phyloP scores from a whole-genome alignment of 2,329 filamentous ascomycete species.

The Ophiostoma perfectum region DNA sequence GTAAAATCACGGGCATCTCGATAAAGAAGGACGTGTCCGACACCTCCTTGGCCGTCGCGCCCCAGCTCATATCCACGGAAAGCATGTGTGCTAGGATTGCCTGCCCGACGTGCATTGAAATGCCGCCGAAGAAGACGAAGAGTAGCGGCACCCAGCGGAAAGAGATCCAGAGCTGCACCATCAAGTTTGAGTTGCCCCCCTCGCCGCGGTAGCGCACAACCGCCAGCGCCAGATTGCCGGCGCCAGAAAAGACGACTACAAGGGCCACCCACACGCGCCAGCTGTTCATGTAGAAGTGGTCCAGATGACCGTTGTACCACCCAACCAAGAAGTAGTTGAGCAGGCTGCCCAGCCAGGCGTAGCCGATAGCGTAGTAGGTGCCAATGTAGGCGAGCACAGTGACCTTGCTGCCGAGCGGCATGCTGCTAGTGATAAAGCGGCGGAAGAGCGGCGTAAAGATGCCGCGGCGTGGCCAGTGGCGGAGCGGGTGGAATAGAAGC shows the following conservation, averaged over 20 bases:
- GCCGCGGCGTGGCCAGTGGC: slow-evolving; percentile 65
- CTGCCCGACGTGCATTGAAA: slow-evolving; percentile 74
- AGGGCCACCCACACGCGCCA: slow-evolving; percentile 79
- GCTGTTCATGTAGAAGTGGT: slow-evolving; percentile 74
- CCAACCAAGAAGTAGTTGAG: slow-evolving; percentile 71
- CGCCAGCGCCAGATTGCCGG: slow-evolving; percentile 67
- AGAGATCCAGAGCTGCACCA: slow-evolving; percentile 54
- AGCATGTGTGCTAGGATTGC: slow-evolving; percentile 79
- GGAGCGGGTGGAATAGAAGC: slow-evolving; percentile 71
- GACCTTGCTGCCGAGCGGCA: slow-evolving; percentile 69
- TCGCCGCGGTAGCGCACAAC: slow-evolving; percentile 67
- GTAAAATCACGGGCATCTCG: slow-evolving; percentile 71
- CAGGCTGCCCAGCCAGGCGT: slow-evolving; percentile 67
- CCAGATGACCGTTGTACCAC: slow-evolving; percentile 70
- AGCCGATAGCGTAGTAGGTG: slow-evolving; percentile 73
- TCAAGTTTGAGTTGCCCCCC: slow-evolving; percentile 48
- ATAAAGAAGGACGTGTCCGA: slow-evolving; percentile 80
- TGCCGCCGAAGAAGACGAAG: slow-evolving; percentile 75
- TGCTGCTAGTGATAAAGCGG: slow-evolving; percentile 65
- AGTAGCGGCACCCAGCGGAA: slow-evolving; percentile 70
- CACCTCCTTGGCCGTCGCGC: slow-evolving; percentile 75
- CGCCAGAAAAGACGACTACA: slow-evolving; percentile 69
- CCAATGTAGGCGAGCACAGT: slow-evolving; percentile 73
- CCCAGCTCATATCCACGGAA: slow-evolving; percentile 80
- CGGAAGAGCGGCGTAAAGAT: slow-evolving; percentile 76